A percentile compares a stretch with the other conserved stretches of the same genome.
Evolutionary conservation across 352 stramenopile genomes (phyloP).

Genomic region (Phytophthora fragariaefolia): DNA sequence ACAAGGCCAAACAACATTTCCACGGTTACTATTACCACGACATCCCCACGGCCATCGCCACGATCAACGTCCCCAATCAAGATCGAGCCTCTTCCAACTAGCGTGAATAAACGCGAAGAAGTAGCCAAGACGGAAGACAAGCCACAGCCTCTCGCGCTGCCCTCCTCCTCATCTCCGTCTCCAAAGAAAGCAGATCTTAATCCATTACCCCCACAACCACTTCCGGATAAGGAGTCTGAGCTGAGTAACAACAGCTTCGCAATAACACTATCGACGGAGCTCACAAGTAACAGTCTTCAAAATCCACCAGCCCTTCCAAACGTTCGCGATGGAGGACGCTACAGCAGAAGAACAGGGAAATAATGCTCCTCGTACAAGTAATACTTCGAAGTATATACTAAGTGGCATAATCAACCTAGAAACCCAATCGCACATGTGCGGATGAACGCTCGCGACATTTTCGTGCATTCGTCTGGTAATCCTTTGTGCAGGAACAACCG

Average conservation of each 20-base stretch:
- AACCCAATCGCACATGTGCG: not conserved
- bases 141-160: conserved; percentile 10
- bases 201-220: conserved; percentile 21
- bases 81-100: conserved; percentile 39
- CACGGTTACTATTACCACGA: not conserved
- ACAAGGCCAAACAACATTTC: conserved; percentile 15
- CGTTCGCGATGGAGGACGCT: conserved; percentile 60
- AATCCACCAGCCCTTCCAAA: conserved; percentile 44
- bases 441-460: not conserved
- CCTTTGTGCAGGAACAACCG: not conserved
- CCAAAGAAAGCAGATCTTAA: conserved; percentile 31
- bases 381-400: too few relatives aligned
- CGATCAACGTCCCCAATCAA: conserved; percentile 41
- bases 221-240: conserved; percentile 31
- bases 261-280: conserved; percentile 8
- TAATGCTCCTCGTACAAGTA: conserved; percentile 10
- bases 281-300: conserved; percentile 10
- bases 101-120: conserved; percentile 20
- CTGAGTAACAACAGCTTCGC: conserved; percentile 26
- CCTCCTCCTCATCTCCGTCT: conserved; percentile 9
- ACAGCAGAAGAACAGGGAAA: conserved; percentile 47
- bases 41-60: conserved; percentile 24
- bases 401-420: not conserved
- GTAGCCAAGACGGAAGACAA: conserved; percentile 37
- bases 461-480: not conserved